Conservation (phyloP, 805 yeast genomes). For the Hanseniaspora opuntiae region DNA sequence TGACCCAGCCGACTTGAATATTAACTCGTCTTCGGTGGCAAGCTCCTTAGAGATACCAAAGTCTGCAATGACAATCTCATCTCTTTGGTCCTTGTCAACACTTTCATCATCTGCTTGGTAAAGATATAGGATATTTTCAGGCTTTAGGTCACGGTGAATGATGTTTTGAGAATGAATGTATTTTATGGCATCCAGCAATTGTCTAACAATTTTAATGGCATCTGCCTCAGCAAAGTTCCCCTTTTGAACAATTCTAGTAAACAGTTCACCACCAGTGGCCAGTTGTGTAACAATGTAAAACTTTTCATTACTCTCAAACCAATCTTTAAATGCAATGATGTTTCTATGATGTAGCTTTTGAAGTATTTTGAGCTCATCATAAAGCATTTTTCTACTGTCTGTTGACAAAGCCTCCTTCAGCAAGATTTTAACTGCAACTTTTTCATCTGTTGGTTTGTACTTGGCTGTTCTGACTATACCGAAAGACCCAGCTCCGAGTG, state of each 20-base stretch:
- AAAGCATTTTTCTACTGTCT: slow-evolving; percentile 40
- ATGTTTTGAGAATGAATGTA: slow-evolving; percentile 66
- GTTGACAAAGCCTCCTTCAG: slow-evolving; percentile 73
- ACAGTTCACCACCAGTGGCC: slow-evolving; percentile 92
- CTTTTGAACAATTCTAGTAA: slow-evolving; percentile 66
- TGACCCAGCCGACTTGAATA: slow-evolving; percentile 73
- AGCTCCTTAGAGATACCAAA: slow-evolving; percentile 87
- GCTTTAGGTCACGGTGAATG: slow-evolving; percentile 89
- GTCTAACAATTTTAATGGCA: slow-evolving; percentile 62
- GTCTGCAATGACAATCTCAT: slow-evolving; percentile 79
- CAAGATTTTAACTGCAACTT: slow-evolving; percentile 82
- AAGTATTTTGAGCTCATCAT: slow-evolving; percentile 63
- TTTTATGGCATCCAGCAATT: slow-evolving; percentile 61
- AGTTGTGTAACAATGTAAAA: slow-evolving; percentile 86
- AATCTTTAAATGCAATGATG: slow-evolving; percentile 78
- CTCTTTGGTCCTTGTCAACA: slow-evolving; percentile 38
- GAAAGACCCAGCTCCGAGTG: slow-evolving; percentile 89
- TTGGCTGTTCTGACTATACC: slow-evolving; percentile 81
- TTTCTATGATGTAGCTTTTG: slow-evolving; percentile 64
- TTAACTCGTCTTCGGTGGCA: slow-evolving; percentile 42
- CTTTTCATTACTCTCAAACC: slow-evolving; percentile 88
- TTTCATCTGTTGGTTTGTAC: slow-evolving; percentile 37
- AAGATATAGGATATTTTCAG: slow-evolving; percentile 76
- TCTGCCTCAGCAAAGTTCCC: slow-evolving; percentile 84
- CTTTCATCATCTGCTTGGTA: slow-evolving; percentile 57